A percentile compares a stretch with the other conserved stretches of the same genome.
These are phyloP conservation scores for Epichloe uncinata DNA, from an alignment of 2,329 filamentous ascomycete species.

Conservation along the genomic window DNA sequence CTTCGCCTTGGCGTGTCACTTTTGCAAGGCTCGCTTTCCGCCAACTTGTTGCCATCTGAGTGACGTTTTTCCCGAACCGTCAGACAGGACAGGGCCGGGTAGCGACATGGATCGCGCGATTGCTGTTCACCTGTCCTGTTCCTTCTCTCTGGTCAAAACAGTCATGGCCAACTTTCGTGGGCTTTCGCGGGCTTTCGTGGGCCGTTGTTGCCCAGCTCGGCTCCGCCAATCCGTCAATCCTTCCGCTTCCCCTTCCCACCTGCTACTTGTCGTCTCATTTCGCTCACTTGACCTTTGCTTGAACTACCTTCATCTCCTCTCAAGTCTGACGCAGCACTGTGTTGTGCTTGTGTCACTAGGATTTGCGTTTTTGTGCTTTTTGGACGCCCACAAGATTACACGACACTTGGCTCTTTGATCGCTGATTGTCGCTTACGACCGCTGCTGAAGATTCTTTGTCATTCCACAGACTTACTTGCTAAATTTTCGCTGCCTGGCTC, in stretches of 20 bases:
- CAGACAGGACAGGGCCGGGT: background rate
- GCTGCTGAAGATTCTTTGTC: background rate
- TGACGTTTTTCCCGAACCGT: background rate
- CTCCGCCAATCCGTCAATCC: background rate
- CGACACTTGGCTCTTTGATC: background rate
- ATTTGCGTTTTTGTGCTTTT: constrained; percentile 1
- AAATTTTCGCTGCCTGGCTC: background rate
- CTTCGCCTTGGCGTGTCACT: too few relatives aligned
- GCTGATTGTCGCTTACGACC: background rate
- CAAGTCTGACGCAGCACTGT: background rate
- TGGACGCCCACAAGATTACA: background rate
- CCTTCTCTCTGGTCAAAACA: background rate
- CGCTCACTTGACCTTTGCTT: background rate
- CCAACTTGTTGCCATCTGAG: background rate
- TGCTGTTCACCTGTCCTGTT: background rate
- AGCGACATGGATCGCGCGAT: background rate
- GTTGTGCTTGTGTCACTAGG: background rate
- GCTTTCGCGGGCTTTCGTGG: background rate
- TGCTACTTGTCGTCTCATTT: background rate
- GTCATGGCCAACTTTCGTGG: background rate
- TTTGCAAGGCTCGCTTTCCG: background rate
- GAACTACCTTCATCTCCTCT: background rate
- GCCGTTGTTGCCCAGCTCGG: background rate
- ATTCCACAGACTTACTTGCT: background rate
- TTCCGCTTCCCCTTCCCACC: background rate